Evolutionary conservation across 306 rosid species (phyloP), one percentile per base, ranked within the genome.

Genomic region (Lablab purpureus): DNA sequence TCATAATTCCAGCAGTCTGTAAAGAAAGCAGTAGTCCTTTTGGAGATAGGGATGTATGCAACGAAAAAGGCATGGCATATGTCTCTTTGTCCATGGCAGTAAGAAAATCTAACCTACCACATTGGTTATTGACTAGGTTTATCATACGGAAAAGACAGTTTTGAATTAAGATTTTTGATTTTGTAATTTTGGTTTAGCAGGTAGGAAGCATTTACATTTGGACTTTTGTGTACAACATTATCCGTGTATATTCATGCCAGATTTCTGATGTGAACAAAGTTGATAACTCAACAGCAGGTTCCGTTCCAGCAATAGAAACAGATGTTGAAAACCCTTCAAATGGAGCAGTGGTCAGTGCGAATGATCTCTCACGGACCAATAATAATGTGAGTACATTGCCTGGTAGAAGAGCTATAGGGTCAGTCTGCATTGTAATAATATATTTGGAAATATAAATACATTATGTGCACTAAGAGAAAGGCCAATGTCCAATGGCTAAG

Each of bases 1-100:
- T 78, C 18, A 67, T 83, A 67, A 17, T 83, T 67, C 84, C 87
- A 22, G 67, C 87, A 17, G 63, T 83, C 0, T 78, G 83, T 40
- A 73, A 73, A 36, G 77, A 67, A 83, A 78, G 30, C 7, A 23
- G 27, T 56, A 78, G 60, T 36, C 83, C 80, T 65, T 83, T 83
- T 67, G 86, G 86, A 15, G 84, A 12, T 37, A 12, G 27, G 21
- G 87, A 74, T 50, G 37, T 25, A 32, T 83, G 87, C 7, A 14
- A 18, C 7, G 9, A 25, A 74, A 56, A 79, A 36, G 83, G 81
- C 15, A 13, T 83, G 78, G 77, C 77, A 34, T 83, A 73, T 67
- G 77, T 77, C 51, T 73, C 87, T 11, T n/a, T 83, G 7, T 83
- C 84, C 12, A 73, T 83, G 83, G 87, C 81, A 36, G 84, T 83